These are phyloP conservation scores for Panus rudis DNA, from an alignment of 768 basidiomycete species.

Conservation along the genomic window DNA sequence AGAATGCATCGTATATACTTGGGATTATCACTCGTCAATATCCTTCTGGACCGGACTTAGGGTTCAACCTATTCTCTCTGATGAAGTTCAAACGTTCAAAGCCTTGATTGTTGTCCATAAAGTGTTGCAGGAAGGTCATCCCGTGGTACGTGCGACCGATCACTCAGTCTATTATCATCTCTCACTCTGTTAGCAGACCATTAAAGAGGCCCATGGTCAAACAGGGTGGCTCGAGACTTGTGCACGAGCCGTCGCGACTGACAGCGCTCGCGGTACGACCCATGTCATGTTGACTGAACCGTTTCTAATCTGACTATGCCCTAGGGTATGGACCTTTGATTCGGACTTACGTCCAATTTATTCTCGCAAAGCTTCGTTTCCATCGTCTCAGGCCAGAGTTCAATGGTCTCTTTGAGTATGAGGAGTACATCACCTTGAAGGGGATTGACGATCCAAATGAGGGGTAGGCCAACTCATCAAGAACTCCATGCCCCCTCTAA, in stretches of 20 bases:
- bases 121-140: conserved; percentile 95
- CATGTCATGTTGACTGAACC: background rate
- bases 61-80: conserved; percentile 93
- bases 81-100: conserved; percentile 98
- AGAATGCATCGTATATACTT: conserved; percentile 99
- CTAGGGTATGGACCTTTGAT: conserved; percentile 90
- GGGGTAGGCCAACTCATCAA: conserved; percentile 68
- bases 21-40: conserved; percentile 97
- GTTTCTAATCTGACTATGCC: conserved; percentile 1
- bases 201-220: conserved; percentile 96
- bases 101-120: conserved; percentile 97
- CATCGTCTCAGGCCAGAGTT: conserved; percentile 95
- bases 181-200: conserved; percentile 48
- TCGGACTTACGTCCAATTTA: conserved; percentile 92
- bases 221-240: conserved; percentile 99
- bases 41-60: conserved; percentile 97
- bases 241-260: conserved; percentile 75
- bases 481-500: conserved; percentile 5
- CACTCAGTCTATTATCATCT: conserved; percentile 5
- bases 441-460: conserved; percentile 99
- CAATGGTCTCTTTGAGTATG: conserved; percentile 98
- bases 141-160: conserved; percentile 53
- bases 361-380: conserved; percentile 91
- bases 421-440: conserved; percentile 95
- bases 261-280: conserved; percentile 65